phyloP scores from a whole-genome alignment of 108 stramenopile genomes.

The Pseudonitzschia pungens region DNA sequence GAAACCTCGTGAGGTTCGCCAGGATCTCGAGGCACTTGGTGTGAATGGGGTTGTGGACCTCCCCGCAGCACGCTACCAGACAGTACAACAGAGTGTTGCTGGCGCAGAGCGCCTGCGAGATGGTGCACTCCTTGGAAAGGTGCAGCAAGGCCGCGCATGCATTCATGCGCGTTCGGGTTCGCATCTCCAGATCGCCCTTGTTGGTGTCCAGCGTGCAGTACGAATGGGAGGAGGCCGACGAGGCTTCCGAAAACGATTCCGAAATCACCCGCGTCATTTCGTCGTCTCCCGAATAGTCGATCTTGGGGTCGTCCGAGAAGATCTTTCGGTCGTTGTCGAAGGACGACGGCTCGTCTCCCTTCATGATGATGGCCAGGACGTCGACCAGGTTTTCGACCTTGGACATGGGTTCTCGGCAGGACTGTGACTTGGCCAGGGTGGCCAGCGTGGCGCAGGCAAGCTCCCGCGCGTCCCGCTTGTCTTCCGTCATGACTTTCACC shows the following conservation, averaged over 20 bases:
- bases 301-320: conserved; percentile 1
- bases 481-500: conserved; percentile 57
- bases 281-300: conserved; percentile 22
- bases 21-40: conserved; percentile 86
- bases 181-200: conserved; percentile 33
- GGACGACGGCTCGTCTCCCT: conserved; percentile 27
- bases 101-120: conserved; percentile 44
- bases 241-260: conserved; percentile 18
- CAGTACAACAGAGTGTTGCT: conserved; percentile 46
- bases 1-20: conserved; percentile 76
- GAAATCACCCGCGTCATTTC: conserved; percentile 7
- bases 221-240: conserved; percentile 11
- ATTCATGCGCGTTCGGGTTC: conserved; percentile 54
- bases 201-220: conserved; percentile 44
- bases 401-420: conserved; percentile 59
- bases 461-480: conserved; percentile 61
- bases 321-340: neutral
- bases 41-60: conserved; percentile 63
- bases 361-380: conserved; percentile 41
- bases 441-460: conserved; percentile 63
- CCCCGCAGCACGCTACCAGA: conserved; percentile 43
- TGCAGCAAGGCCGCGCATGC: conserved; percentile 82
- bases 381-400: conserved; percentile 35
- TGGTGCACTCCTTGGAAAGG: conserved; percentile 76
- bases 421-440: conserved; percentile 63